Evolutionary conservation across 2,329 filamentous ascomycete genomes (phyloP), one percentile per base, ranked within the genome.

Genomic region (Albifimbria verrucaria): DNA sequence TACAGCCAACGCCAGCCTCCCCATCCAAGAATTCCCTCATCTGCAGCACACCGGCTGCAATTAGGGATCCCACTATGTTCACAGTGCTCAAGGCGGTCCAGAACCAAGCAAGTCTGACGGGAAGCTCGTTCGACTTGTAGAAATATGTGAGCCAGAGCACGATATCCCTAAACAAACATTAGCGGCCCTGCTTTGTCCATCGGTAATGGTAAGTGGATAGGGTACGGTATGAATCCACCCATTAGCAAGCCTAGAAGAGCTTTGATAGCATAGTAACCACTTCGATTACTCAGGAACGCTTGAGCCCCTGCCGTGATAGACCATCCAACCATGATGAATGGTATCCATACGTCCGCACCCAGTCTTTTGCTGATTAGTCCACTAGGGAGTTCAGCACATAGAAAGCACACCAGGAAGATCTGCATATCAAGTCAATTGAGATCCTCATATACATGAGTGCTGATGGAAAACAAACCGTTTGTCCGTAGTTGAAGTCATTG

Each of bases 81-180:
- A 80, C 80, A 0, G 74, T 75, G 52, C 80, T 79, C 12, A 87
- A 82, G 0, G 86, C 79, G 0, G 83, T 83, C 88, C 88, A 92
- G 71, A 91, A 91, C 82, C 59, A 82, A 11, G 64, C 82, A 18
- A 92, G 71, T 1, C 89, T 80, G 11, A 80, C 78, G 0, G 88
- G 86, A 0, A 92, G 73, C 65, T 92, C 89, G 50, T 77, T 77
- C 1, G 82, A 82, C 45, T 83, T 91, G 71, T 91, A 92, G 69
- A 87, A 92, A 67, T 92, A 92, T 3, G 82, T 86, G 5, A 90
- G 74, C 68, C 87, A 91, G 0, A 88, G 72, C 15, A 88, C 79
- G 21, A 82, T 82, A 54, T 71, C 62, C 20, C 65, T 67, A 1
- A 15, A 26, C 53, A 15, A 54, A 51, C 17, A 15, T 18, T 22